Evolutionary conservation across 23 red algal genomes (phyloP).

Genomic region (Cyanidioschyzon merolae): DNA sequence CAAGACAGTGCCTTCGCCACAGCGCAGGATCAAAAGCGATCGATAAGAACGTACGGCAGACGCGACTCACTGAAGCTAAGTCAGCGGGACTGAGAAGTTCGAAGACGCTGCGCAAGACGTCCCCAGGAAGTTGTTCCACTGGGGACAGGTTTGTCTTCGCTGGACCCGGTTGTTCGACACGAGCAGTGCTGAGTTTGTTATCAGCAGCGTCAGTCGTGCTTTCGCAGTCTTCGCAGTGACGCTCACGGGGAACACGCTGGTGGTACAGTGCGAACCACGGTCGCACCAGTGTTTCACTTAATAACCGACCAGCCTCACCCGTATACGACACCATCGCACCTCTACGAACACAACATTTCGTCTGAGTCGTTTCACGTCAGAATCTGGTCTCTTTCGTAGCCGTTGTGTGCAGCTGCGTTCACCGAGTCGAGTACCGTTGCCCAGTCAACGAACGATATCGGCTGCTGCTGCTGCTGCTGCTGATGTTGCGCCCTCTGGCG

Average conservation of each 20-base stretch:
- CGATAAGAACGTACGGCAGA: not conserved
- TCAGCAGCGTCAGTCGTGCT: not conserved
- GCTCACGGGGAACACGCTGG: not conserved
- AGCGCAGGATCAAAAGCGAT: not conserved
- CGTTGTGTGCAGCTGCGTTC: too few species aligned
- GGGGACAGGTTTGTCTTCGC: not conserved
- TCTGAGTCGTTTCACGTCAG: too few species aligned
- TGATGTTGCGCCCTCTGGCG: too few species aligned
- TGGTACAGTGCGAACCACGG: not conserved
- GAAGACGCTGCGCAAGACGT: not conserved
- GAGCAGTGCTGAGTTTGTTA: not conserved
- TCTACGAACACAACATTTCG: too few species aligned
- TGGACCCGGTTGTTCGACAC: not conserved
- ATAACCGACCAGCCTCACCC: not conserved
- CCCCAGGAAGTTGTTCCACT: not conserved
- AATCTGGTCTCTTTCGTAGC: too few species aligned
- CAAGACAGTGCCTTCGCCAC: constrained; percentile 12
- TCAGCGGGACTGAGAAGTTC: not conserved
- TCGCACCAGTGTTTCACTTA: not conserved
- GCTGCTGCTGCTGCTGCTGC: too few species aligned
- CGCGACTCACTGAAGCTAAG: constrained; percentile 1
- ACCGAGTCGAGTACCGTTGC: too few species aligned
- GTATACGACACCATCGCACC: not conserved
- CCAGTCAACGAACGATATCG: too few species aligned
- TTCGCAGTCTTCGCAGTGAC: too few species aligned